Percentiles rank a stretch among this genome's conserved stretches.
phyloP scores from a whole-genome alignment of 1,284 basidiomycete genomes.

The Tranzscheliella williamsii region DNA sequence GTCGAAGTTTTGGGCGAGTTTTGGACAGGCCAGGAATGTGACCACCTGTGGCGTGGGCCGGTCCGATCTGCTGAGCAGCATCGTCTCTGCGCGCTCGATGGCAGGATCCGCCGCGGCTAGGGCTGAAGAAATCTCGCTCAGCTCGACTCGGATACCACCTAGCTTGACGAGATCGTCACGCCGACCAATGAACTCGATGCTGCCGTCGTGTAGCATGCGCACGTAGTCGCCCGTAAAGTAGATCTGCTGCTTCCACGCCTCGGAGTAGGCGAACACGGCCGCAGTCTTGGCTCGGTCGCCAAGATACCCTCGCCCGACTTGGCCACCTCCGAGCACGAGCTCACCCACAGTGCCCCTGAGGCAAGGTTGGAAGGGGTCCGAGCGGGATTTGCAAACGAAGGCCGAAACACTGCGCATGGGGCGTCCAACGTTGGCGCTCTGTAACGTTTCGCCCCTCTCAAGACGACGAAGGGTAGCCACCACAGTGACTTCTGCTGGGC shows the following conservation, averaged over 20 bases:
- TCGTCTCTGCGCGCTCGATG: too few relatives aligned
- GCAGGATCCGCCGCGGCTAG: slow-evolving; percentile 10
- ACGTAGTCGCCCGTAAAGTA: slow-evolving; percentile 38
- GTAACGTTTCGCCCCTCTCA: too few relatives aligned
- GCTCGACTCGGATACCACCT: slow-evolving; percentile 53
- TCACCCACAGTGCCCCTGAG: slow-evolving; percentile 47
- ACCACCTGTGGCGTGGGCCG: too few relatives aligned
- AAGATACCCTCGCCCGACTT: slow-evolving; percentile 19
- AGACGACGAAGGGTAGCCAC: too few relatives aligned
- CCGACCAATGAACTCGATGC: slow-evolving; percentile 51
- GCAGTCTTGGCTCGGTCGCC: slow-evolving; percentile 8
- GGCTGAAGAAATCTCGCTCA: slow-evolving; percentile 38
- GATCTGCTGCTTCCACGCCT: slow-evolving; percentile 3
- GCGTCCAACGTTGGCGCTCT: too few relatives aligned
- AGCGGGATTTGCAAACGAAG: slow-evolving; percentile 26
- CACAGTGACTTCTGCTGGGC: too few relatives aligned
- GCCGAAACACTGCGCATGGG: slow-evolving; percentile 35
- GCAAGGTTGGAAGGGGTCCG: slow-evolving; percentile 6
- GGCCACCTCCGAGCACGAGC: slow-evolving; percentile 24
- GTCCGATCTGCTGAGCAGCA: too few relatives aligned
- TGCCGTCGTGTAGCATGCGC: slow-evolving; percentile 41
- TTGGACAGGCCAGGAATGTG: too few relatives aligned
- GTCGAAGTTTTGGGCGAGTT: too few relatives aligned
- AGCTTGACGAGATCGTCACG: slow-evolving; percentile 54
- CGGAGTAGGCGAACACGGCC: slow-evolving; percentile 1